phyloP scores from a whole-genome alignment of 768 basidiomycete species.

The Mycena haematopus region DNA sequence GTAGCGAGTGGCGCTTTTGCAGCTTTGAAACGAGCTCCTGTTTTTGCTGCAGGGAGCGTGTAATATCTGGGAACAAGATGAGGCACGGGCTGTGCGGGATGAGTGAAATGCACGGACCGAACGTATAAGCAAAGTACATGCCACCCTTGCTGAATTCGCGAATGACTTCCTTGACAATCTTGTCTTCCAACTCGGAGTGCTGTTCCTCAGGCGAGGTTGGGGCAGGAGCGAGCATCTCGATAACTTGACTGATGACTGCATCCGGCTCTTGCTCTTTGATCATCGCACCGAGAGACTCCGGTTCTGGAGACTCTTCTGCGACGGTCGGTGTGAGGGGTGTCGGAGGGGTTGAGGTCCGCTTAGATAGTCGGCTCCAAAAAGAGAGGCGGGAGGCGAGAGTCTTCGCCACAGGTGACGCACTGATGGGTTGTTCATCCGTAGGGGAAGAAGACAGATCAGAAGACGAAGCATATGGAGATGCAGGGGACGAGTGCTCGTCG shows the following conservation, averaged over 20 bases:
- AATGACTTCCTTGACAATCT: constrained; percentile 81
- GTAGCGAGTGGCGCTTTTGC: constrained; percentile 62
- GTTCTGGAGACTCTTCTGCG: constrained; percentile 12
- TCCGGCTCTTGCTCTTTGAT: constrained; percentile 57
- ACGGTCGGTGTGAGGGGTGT: constrained; percentile 6
- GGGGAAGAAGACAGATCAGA: constrained; percentile 51
- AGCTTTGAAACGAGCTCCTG: constrained; percentile 66
- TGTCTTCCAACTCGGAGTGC: constrained; percentile 79
- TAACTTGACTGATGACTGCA: constrained; percentile 61
- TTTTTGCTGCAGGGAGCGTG: constrained; percentile 83
- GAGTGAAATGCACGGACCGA: constrained; percentile 58
- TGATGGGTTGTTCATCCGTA: constrained; percentile 54
- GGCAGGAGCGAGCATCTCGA: constrained; percentile 65
- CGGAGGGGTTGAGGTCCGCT: constrained; percentile 43
- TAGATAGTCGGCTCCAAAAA: constrained; percentile 74
- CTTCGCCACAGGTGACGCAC: constrained; percentile 63
- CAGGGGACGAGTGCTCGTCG: constrained; percentile 27
- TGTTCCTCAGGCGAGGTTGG: constrained; percentile 70
- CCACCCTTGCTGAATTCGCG: constrained; percentile 81
- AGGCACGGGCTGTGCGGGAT: not conserved
- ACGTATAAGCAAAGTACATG: constrained; percentile 90
- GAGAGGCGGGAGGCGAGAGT: constrained; percentile 70
- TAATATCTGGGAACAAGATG: constrained; percentile 61
- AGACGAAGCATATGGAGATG: constrained; percentile 39
- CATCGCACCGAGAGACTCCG: constrained; percentile 47